Evolutionary conservation across 768 basidiomycete genomes (phyloP).

Genomic region (Sistotremastrum niveocremeum): DNA sequence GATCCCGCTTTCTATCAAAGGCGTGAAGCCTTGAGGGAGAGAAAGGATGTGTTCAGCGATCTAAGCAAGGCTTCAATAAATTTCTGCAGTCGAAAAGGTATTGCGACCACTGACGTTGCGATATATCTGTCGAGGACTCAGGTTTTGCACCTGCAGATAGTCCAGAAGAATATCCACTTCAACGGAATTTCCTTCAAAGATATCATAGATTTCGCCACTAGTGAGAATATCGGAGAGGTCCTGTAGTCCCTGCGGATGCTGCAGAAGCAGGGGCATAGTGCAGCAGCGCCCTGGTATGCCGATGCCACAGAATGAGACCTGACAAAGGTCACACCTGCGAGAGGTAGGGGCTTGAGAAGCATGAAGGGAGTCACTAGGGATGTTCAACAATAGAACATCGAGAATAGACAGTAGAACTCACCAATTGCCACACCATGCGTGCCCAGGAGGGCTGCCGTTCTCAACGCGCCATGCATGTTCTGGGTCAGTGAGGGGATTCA

Average conservation of each 20-base stretch:
- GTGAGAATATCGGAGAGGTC: slow-evolving; percentile 67
- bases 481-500: slow-evolving; percentile 53
- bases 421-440: slow-evolving; percentile 76
- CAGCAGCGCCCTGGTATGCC: slow-evolving; percentile 61
- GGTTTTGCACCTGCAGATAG: slow-evolving; percentile 47
- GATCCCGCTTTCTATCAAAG: slow-evolving; percentile 49
- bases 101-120: slow-evolving; percentile 40
- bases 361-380: slow-evolving; percentile 54
- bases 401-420: slow-evolving; percentile 16
- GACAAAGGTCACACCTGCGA: slow-evolving; percentile 75
- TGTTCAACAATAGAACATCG: not conserved
- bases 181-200: slow-evolving; percentile 61
- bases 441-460: slow-evolving; percentile 67
- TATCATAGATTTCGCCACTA: slow-evolving; percentile 64
- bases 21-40: slow-evolving; percentile 48
- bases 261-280: slow-evolving; percentile 39
- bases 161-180: slow-evolving; percentile 81
- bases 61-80: slow-evolving; percentile 21
- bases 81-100: not conserved
- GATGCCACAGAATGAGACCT: slow-evolving; percentile 73
- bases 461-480: slow-evolving; percentile 69
- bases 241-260: slow-evolving; percentile 56
- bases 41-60: slow-evolving; percentile 46
- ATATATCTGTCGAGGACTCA: slow-evolving; percentile 63
- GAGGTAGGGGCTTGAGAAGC: slow-evolving; percentile 62